A percentile compares a stretch with the other conserved stretches of the same genome.
Evolutionary conservation across 768 basidiomycete species (phyloP).

Genomic region (Lactarius evosmus): DNA sequence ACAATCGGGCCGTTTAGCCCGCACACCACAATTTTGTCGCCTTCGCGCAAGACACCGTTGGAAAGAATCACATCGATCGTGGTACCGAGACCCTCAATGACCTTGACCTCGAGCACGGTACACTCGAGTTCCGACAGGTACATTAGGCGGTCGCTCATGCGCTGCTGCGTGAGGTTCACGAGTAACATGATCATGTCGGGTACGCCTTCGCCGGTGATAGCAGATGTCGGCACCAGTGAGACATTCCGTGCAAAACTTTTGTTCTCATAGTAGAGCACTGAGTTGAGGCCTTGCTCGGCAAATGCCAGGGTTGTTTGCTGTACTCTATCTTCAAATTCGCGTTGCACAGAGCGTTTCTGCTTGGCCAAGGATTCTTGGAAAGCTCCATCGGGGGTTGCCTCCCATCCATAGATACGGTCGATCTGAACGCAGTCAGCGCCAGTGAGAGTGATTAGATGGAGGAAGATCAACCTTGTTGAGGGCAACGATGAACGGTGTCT

Average conservation of each 20-base stretch:
- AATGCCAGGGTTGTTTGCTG: conserved; percentile 86
- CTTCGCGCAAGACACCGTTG: conserved; percentile 88
- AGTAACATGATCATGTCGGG: conserved; percentile 99
- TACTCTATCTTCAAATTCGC: conserved; percentile 89
- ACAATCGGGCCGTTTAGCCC: conserved; percentile 97
- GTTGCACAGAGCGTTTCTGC: conserved; percentile 73
- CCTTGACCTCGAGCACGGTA: conserved; percentile 98
- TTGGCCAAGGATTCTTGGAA: conserved; percentile 88
- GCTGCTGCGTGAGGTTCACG: conserved; percentile 93
- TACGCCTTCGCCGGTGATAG: conserved; percentile 95
- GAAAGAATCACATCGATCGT: conserved; percentile 96
- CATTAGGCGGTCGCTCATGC: conserved; percentile 97
- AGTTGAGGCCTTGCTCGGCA: conserved; percentile 96
- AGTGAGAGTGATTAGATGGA: not conserved
- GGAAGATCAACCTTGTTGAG: conserved; percentile 70
- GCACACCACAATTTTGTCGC: conserved; percentile 93
- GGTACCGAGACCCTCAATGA: conserved; percentile 95
- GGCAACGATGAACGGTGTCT: conserved; percentile 98
- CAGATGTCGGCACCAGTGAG: conserved; percentile 96
- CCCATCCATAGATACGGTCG: conserved; percentile 97
- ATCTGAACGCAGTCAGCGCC: conserved; percentile 52
- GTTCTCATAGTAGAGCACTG: conserved; percentile 96
- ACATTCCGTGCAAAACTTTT: conserved; percentile 92
- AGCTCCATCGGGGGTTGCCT: conserved; percentile 84
- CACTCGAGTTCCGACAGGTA: conserved; percentile 97